Conservation (phyloP, 768 basidiomycete genomes). For the Artomyces pyxidatus region DNA sequence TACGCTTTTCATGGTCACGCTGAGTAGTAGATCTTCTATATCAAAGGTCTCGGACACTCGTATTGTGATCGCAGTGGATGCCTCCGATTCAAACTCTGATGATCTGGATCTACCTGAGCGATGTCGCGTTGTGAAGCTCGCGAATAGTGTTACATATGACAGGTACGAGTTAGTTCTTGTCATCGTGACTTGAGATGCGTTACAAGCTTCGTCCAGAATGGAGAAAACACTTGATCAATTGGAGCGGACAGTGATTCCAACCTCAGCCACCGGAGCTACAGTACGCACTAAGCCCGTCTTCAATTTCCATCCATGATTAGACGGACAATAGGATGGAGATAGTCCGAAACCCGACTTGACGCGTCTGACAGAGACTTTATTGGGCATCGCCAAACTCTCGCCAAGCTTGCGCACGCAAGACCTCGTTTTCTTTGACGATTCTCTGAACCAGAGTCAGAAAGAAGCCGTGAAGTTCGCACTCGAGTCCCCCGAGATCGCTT, state of each 20-base stretch:
- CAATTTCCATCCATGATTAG: background rate
- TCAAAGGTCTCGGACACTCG: constrained; percentile 74
- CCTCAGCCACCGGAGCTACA: constrained; percentile 5
- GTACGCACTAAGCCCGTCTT: constrained; percentile 1
- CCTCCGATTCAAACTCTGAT: constrained; percentile 46
- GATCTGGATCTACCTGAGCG: constrained; percentile 80
- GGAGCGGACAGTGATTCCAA: constrained; percentile 33
- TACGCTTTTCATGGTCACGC: no score
- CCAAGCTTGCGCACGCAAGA: constrained; percentile 27
- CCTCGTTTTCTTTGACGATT: constrained; percentile 64
- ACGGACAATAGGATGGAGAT: background rate
- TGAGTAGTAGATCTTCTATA: background rate
- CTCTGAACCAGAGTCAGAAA: constrained; percentile 78
- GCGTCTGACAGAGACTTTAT: constrained; percentile 56
- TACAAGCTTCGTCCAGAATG: constrained; percentile 48
- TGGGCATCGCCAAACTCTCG: constrained; percentile 53
- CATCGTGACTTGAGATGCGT: background rate
- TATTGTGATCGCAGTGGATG: constrained; percentile 73
- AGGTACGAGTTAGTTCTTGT: constrained; percentile 34
- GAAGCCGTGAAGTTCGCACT: constrained; percentile 80
- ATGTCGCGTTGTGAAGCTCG: constrained; percentile 79
- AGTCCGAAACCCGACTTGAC: constrained; percentile 29
- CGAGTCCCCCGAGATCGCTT: constrained; percentile 72
- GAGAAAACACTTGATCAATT: constrained; percentile 69
- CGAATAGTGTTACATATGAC: constrained; percentile 89